Evolutionary conservation across 495 filamentous ascomycete species (phyloP), one percentile per base, ranked within the genome.

Genomic region (Penicillium chermesinum): DNA sequence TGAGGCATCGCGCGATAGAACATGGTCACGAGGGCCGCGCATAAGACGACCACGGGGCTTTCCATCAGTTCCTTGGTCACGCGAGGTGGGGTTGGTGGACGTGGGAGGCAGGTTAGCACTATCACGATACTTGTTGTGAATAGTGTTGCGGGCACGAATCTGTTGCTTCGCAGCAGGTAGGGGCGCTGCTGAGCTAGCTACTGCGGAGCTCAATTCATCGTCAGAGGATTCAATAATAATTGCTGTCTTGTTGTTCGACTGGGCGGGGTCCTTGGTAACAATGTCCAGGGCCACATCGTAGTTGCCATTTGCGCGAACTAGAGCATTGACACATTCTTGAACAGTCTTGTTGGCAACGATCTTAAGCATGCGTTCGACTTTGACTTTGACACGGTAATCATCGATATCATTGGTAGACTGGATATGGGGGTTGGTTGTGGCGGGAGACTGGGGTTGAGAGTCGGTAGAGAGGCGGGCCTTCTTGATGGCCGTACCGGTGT

Each of bases 61-160:
- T 0, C 39, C 55, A 27, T 71, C 68, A 1, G 58, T 32, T 39
- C 44, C 30, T 54, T 61, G 25, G 19, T 51, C 8, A 4, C 43
- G n/a, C n/a, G n/a, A n/a, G n/a, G n/a, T n/a, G n/a, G n/a, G n/a
- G n/a, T n/a, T n/a, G n/a, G n/a, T n/a, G 36, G 6, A 53, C 41
- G 43, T 41, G 16, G 62, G 58, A 33, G 54, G 57, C 12, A 59
- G 15, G 10, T 76, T 75, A 21, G 70, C 74, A n/a, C n/a, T n/a
- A 0, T 72, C 68, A 4, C 75, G 68, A 70, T 79, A 87, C 54
- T 81, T 82, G 41, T 85, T 75, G 37, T 78, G 74, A 46, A 88
- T 84, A 2, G 75, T 74, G 3, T 67, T 67, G 9, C 78, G 75
- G 17, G 74, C 72, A 54, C 83, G 84, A 53, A 86, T 73, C 38